Percentiles rank a stretch among this genome's conserved stretches.
Evolutionary conservation across 257 asterid genomes (phyloP).

Genomic region (Solanum piurae): DNA sequence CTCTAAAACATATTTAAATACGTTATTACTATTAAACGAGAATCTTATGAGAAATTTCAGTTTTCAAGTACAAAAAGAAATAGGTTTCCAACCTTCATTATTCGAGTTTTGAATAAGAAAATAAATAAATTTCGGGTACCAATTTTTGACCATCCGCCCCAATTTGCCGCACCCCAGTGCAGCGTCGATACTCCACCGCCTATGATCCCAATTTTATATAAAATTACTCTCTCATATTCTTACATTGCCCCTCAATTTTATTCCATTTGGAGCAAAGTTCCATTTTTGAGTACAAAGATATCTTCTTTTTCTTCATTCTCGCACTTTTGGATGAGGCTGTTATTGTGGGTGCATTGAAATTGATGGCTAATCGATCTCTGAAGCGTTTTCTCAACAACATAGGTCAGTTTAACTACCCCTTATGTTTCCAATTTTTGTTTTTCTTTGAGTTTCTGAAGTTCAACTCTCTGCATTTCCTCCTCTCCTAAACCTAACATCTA

Average conservation of each 20-base stretch:
- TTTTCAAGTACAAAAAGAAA: too few species aligned
- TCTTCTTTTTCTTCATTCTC: background rate
- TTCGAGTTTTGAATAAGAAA: too few species aligned
- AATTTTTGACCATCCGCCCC: background rate
- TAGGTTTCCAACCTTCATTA: too few species aligned
- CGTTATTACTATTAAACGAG: background rate
- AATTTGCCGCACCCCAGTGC: background rate
- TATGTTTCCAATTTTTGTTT: background rate
- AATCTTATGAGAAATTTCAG: too few species aligned
- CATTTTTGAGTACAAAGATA: background rate
- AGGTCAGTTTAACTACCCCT: conserved; percentile 13
- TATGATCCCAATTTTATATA: background rate
- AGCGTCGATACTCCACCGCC: background rate
- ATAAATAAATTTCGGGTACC: background rate
- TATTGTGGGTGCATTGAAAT: background rate
- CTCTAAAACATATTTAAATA: background rate
- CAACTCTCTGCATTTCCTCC: background rate
- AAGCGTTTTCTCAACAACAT: conserved; percentile 15
- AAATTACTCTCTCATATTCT: background rate
- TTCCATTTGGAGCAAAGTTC: background rate
- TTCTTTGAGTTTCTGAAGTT: background rate
- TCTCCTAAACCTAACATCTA: background rate
- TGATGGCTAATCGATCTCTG: conserved; percentile 29
- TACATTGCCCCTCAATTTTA: background rate
- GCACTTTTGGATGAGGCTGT: background rate